Evolutionary conservation across 176 grass and related monocot species (phyloP), one percentile per base, ranked within the genome.

Genomic region (Oryza coarctata): DNA sequence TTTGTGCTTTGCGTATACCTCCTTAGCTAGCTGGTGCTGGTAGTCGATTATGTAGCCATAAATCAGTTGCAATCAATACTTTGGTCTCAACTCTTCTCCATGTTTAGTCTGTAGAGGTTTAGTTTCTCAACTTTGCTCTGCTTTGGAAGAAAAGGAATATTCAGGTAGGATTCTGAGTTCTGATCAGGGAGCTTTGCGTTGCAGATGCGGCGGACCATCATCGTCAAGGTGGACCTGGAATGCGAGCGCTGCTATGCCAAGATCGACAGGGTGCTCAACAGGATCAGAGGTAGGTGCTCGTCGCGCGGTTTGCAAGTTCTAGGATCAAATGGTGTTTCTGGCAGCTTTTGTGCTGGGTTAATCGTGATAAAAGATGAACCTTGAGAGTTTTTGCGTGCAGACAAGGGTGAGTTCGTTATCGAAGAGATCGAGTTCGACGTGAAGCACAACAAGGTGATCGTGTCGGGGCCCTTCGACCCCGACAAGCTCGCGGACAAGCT

Each of bases 401-500:
- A 89, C 69, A 80, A 91, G 83, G 74, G 90, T 17, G 74, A 97
- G 83, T 86, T 86, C 87, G 71, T 52, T 68, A 92, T 94, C 91
- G 64, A 90, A 7, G 74, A 85, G 38, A 89, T 97, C 77, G 87
- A 83, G 1, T 97, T 90, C 74, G 85, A 97, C 23, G 82, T 94
- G 85, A 94, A 97, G 87, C 70, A 82, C 68, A 97, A 94, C 84
- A 60, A 27, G 65, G 94, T 97, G 84, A 86, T 88, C 67, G 75
- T 97, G 2, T 76, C 50, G 44, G 94, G 94, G 0, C 89, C 94
- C 18, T 94, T 97, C 84, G 82, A 97, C 85, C 49, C 91, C 0
- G 89, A 94, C 4, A 84, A 74, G 63, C 87, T 97, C 22, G 58
- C 87, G 30, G 88, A 94, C 28, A 97, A 94, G 91, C 89, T 97